Evolutionary conservation across 495 filamentous ascomycete species (phyloP).

Genomic region (Penicillium alfredii): DNA sequence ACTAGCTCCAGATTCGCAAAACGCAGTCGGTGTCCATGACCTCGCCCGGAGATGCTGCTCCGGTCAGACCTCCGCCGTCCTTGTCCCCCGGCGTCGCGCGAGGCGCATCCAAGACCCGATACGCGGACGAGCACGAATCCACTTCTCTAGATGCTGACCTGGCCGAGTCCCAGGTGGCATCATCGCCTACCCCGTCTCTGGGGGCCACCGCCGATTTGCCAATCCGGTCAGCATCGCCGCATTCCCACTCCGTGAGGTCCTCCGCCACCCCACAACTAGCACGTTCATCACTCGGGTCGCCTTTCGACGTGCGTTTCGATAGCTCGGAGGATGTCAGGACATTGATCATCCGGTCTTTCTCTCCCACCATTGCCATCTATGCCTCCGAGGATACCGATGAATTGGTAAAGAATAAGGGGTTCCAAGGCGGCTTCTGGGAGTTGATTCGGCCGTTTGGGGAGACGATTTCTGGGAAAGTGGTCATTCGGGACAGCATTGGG

Average conservation of each 20-base stretch:
- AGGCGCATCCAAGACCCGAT: conserved; percentile 47
- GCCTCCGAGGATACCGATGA: conserved; percentile 78
- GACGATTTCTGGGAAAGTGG: conserved; percentile 76
- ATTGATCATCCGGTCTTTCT: conserved; percentile 75
- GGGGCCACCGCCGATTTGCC: conserved; percentile 33
- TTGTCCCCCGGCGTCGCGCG: conserved; percentile 48
- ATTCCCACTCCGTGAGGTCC: conserved; percentile 53
- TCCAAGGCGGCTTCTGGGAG: conserved; percentile 72
- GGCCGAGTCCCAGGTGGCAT: conserved; percentile 45
- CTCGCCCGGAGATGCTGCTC: conserved; percentile 55
- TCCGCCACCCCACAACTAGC: conserved; percentile 54
- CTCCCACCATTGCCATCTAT: conserved; percentile 79
- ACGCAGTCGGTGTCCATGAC: conserved; percentile 50
- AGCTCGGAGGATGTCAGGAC: conserved; percentile 59
- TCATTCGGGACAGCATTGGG: conserved; percentile 82
- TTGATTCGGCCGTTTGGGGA: conserved; percentile 91
- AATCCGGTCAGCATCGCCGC: conserved; percentile 43
- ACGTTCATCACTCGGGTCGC: conserved; percentile 51
- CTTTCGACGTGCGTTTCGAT: conserved; percentile 44
- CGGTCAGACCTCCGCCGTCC: conserved; percentile 55
- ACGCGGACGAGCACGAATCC: conserved; percentile 35
- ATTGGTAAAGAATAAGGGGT: conserved; percentile 77
- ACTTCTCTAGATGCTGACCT: conserved; percentile 43
- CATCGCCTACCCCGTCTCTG: conserved; percentile 41
- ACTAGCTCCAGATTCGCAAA: conserved; percentile 13